These are phyloP conservation scores for Polyporus tsugae DNA, from an alignment of 1,284 basidiomycete genomes.

Conservation along the genomic window DNA sequence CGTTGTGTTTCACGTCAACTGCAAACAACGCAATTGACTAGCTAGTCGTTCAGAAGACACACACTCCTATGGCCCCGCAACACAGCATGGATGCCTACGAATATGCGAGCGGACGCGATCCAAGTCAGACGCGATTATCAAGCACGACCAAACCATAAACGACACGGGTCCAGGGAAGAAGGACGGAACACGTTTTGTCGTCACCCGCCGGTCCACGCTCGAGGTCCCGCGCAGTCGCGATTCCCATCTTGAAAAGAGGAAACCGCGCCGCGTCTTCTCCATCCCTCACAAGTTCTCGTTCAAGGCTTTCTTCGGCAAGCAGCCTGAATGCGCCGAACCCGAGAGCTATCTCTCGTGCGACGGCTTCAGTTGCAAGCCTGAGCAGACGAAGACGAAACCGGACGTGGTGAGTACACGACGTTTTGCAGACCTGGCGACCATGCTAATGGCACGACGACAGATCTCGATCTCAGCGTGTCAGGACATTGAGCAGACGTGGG, in stretches of 20 bases:
- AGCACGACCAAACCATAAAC: constrained; percentile 5
- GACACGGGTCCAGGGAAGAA: neutral
- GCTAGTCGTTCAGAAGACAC: neutral
- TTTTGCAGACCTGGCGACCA: neutral
- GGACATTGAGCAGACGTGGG: constrained; percentile 16
- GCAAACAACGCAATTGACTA: neutral
- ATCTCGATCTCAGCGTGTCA: constrained; percentile 14
- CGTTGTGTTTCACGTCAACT: too few relatives aligned
- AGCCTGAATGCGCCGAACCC: neutral
- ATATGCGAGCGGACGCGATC: constrained; percentile 17
- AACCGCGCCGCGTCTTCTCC: constrained; percentile 14
- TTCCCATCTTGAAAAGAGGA: neutral
- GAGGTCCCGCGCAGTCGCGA: constrained; percentile 7
- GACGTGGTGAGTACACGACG: constrained; percentile 11
- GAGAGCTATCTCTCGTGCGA: neutral
- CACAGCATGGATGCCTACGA: neutral
- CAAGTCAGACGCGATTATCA: neutral
- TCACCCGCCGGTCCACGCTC: constrained; percentile 10
- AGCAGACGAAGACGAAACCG: neutral
- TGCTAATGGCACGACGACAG: neutral
- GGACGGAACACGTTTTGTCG: neutral
- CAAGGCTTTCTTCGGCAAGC: neutral
- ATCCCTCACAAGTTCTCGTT: constrained; percentile 17
- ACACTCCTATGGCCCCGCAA: neutral
- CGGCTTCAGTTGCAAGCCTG: constrained; percentile 9